Evolutionary conservation across 2,329 filamentous ascomycete genomes (phyloP), one percentile per base, ranked within the genome.

Genomic region (Fusarium cyanostomum): DNA sequence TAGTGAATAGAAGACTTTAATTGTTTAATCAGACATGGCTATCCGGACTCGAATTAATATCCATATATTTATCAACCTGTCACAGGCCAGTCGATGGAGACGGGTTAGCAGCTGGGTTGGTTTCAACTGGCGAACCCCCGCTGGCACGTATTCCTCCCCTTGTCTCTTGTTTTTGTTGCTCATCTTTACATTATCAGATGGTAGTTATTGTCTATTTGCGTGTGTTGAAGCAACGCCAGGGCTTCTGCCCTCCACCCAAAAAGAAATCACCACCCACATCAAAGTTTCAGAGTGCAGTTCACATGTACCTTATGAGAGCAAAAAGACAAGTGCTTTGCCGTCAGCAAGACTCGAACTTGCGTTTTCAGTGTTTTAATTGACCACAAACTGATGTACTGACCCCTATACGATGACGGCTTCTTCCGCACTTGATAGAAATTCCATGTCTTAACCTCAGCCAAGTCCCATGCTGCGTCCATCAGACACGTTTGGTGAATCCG

Each of bases 281-380:
- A 21, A 21, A 21, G 21, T 21, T 21, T 6, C 21, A 21, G 21
- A 21, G 21, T 21, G 6, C 21, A 21, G 21, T 21, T 21, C 21
- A 21, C 1, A 12, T 2, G 1, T 1, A 21, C 0, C 0, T 9
- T 2, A 7, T 3, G 21, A 1, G 7, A 0, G 6, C 46, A 50
- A 65, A 50, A 64, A 65, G 7, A 34, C 13, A 21, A 58, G 10
- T 46, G 3, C 3, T 18, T 27, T 64, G 61, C 62, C 62, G 62
- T 64, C 62, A 64, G 62, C 62, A 64, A 64, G 61, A 64, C 62
- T 64, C 62, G 62, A 64, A 65, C 62, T 64, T 64, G 62, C 62
- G 62, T 64, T 65, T 64, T 64, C 62, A 64, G 62, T 64, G 62
- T 52, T 64, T 64, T 52, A 34, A 53, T 46, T 31, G 57, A 43